Evolutionary conservation across 1,284 basidiomycete genomes (phyloP).

Genomic region (Ustilago curta): DNA sequence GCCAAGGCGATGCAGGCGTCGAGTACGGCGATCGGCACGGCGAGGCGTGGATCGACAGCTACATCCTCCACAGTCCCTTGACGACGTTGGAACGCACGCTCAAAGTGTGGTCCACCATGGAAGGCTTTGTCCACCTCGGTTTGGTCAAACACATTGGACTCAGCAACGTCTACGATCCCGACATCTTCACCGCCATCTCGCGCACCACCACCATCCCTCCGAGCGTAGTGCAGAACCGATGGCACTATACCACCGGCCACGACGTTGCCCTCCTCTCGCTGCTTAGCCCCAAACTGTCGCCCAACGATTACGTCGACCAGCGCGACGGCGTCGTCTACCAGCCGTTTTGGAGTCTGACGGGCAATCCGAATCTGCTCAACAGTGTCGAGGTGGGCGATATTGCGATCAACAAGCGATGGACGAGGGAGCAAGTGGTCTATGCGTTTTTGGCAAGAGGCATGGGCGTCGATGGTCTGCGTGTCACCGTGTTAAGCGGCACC

Average conservation of each 20-base stretch:
- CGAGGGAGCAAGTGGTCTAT: constrained; percentile 61
- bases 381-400: constrained; percentile 46
- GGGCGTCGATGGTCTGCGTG: constrained; percentile 53
- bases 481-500: constrained; percentile 59
- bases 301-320: constrained; percentile 49
- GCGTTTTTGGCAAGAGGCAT: constrained; percentile 57
- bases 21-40: constrained; percentile 37
- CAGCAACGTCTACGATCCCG: constrained; percentile 63
- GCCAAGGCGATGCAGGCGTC: constrained; percentile 27
- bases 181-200: constrained; percentile 57
- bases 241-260: constrained; percentile 65
- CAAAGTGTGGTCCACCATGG: constrained; percentile 63
- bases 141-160: constrained; percentile 60
- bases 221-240: constrained; percentile 63
- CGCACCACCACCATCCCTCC: constrained; percentile 49
- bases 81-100: constrained; percentile 59
- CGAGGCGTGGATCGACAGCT: constrained; percentile 61
- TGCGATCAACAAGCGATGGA: constrained; percentile 41
- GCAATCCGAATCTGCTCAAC: constrained; percentile 55
- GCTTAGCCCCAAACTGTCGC: constrained; percentile 56
- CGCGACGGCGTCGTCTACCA: constrained; percentile 54
- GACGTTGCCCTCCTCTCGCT: constrained; percentile 63
- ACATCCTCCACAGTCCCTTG: constrained; percentile 62
- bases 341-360: constrained; percentile 67
- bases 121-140: constrained; percentile 57